Base-by-base conservation (phyloP, 208 protist species). In the Eutreptiella sp. region DNA sequence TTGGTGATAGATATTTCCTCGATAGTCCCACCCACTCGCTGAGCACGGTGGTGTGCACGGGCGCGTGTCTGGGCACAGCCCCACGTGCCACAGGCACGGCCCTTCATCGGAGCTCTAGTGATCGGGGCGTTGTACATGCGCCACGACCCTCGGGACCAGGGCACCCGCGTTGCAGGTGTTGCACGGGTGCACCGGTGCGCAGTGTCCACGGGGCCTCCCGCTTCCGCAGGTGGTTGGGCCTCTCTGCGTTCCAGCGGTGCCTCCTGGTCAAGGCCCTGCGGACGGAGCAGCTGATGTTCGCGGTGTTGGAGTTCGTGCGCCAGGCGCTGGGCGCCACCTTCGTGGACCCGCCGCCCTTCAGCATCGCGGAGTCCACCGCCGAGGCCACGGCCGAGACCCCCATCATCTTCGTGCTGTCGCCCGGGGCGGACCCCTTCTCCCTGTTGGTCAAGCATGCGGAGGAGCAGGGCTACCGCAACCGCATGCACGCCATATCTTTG, bases 351-450 rank as follows among this genome's bases (percentile, higher is more conserved):
- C 90, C 91, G 31, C 83, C 85, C 19, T 94, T 97, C 50, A 81
- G 92, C 73, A 73, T 98, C 3, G 72, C 66, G 28, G 68, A 75
- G 26, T 84, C 88, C 14, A 80, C 92, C 41, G 62, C 60, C 31
- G 92, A 97, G 73, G 92, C 80, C 66, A 73, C 70, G n/a, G 61
- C 80, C 46, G 57, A 79, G 50, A 86, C 87, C 38, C 92, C 94
- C 11, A 85, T 98, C 42, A 87, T 98, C 28, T 98, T 98, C 72
- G 84, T 98, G 7, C 88, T 98, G 4, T 98, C 94, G 9, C 83
- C 90, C 43, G 94, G 95, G 23, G 92, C 90, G 4, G 94, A 98
- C 72, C 94, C 94, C 38, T 92, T 93, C 71, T 78, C 81, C 11
- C 75, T 80, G 33, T 68, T 99, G 36, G 70, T 94, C 53, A 76